Base-by-base conservation (phyloP, 2,329 filamentous ascomycete genomes). In the Achaetomium macrosporum region DNA sequence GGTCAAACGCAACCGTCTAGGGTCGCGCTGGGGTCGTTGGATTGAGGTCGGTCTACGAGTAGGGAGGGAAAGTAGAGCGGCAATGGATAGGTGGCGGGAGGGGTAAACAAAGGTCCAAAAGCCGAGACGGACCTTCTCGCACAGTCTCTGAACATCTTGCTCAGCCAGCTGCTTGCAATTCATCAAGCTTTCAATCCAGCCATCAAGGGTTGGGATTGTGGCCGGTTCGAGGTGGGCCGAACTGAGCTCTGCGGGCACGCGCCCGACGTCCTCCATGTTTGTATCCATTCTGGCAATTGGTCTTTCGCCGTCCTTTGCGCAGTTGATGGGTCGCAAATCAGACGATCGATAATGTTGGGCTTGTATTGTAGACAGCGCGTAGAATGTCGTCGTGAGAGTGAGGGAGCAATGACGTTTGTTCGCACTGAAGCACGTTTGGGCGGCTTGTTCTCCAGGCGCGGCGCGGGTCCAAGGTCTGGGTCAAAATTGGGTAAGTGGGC, bases 131-230 rank as follows among this genome's bases (percentile, higher is more conserved):
- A 95, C 92, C 86, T 96, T 95, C 71, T 97, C 93, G 78, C 93
- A 99, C 68, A 99, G 83, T 71, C 92, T 86, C 76, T 95, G 90
- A 58, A 99, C 93, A 70, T 99, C 93, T 61, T 82, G 79, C 77
- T 99, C 93, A 57, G 88, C 84, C 72, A 99, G 80, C 80, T 97
- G 93, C 78, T 99, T 99, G 87, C 93, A 99, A 69, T 76, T 84
- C 92, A 99, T 97, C 74, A 99, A 79, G 76, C 82, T 91, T 79
- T 96, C 92, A 69, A 99, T 97, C 93, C 93, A 99, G 68, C 91
- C 90, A 70, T 99, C 93, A 59, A 99, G 80, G 56, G 90, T 96
- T 57, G 88, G 84, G 76, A 96, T 93, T 63, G 90, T 89, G 57
- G 91, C 85, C 51, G 92, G 88, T 75, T 97, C 93, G 33, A 73